phyloP scores from a whole-genome alignment of 306 rosid species.

The Malus sylvestris region DNA sequence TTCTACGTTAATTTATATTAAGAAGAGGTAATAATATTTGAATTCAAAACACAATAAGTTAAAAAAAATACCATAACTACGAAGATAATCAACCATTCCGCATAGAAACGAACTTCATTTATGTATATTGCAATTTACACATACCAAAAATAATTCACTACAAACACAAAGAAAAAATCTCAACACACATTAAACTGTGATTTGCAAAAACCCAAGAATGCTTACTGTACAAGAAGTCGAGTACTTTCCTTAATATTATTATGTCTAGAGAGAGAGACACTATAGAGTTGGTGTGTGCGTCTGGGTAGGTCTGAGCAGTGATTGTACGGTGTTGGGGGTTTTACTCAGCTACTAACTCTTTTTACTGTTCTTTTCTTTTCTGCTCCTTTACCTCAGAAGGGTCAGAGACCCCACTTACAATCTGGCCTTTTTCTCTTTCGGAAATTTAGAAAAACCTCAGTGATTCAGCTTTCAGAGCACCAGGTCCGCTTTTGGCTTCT shows the following conservation, averaged over 20 bases:
- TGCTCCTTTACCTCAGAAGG: conserved; percentile 61
- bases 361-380: conserved; percentile 43
- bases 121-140: too few relatives aligned
- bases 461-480: conserved; percentile 16
- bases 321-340: conserved; percentile 76
- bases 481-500: conserved; percentile 17
- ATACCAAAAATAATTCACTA: too few relatives aligned
- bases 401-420: conserved; percentile 43
- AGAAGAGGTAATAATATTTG: too few relatives aligned
- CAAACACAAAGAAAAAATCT: too few relatives aligned
- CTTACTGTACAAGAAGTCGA: background rate
- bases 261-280: conserved; percentile 9
- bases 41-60: too few relatives aligned
- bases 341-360: conserved; percentile 78
- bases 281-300: conserved; percentile 54
- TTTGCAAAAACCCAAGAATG: too few relatives aligned
- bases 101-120: too few relatives aligned
- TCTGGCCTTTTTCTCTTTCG: conserved; percentile 42
- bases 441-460: conserved; percentile 22
- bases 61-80: too few relatives aligned
- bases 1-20: too few relatives aligned
- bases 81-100: too few relatives aligned
- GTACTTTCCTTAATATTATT: background rate
- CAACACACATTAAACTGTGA: background rate
- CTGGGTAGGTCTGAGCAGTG: conserved; percentile 41